Conservation (phyloP, 163 green algal genomes). For the Chloroidium sp. region DNA sequence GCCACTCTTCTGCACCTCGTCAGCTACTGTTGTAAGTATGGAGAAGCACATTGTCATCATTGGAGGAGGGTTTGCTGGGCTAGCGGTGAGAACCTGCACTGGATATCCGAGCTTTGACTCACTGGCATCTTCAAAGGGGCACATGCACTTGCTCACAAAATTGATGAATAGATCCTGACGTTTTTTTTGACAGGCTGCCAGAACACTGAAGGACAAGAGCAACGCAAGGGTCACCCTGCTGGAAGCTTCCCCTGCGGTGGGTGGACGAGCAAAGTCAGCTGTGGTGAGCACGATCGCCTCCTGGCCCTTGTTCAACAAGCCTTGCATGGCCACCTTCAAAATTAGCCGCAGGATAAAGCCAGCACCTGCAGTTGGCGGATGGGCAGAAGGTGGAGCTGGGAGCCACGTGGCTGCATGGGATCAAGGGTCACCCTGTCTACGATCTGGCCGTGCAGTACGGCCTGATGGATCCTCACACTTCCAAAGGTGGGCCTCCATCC, state of each 20-base stretch:
- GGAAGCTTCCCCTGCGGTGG: constrained; percentile 27
- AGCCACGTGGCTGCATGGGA: constrained; percentile 56
- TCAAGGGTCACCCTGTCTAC: constrained; percentile 43
- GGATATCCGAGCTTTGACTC: no score
- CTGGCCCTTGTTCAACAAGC: no score
- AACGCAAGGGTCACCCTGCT: constrained; percentile 19
- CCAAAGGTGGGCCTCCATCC: neutral
- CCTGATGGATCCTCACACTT: constrained; percentile 19
- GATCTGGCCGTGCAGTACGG: constrained; percentile 32
- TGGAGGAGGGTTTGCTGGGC: constrained; percentile 35
- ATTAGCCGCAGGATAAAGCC: no score
- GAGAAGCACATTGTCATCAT: constrained; percentile 23
- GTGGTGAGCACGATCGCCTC: neutral
- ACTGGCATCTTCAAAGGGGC: no score
- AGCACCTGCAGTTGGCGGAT: constrained; percentile 26
- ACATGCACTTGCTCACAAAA: no score
- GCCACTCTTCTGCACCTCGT: no score
- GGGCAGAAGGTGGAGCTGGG: constrained; percentile 31
- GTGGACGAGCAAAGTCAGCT: constrained; percentile 26
- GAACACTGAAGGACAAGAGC: neutral
- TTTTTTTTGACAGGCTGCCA: no score
- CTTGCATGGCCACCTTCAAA: no score
- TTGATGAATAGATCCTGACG: no score
- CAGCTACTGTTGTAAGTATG: no score
- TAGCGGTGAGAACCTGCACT: constrained; percentile 9